phyloP scores from a whole-genome alignment of 2,329 filamentous ascomycete genomes.

The Aspergillus carbonarius region DNA sequence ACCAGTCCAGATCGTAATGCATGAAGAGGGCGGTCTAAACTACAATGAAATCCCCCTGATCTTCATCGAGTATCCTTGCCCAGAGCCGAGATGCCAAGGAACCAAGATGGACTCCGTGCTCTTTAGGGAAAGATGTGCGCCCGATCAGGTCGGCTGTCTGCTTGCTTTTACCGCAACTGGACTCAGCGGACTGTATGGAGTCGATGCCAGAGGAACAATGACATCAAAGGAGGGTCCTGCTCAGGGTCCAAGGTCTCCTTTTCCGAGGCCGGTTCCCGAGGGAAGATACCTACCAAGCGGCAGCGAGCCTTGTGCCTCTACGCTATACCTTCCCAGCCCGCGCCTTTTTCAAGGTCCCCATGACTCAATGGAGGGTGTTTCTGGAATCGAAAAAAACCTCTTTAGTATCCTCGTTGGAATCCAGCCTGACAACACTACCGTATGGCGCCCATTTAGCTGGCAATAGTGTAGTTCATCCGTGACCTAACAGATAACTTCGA shows the following conservation, averaged over 20 bases:
- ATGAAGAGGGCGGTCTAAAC: background rate
- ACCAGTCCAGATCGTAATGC: background rate
- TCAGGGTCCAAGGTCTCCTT: background rate
- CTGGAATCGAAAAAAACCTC: background rate
- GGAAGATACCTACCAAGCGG: background rate
- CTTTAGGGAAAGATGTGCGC: conserved; percentile 1
- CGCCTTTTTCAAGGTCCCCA: too few relatives aligned
- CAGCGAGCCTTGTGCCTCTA: background rate
- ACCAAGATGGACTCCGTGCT: background rate
- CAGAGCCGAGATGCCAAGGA: background rate
- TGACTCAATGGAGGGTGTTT: too few relatives aligned
- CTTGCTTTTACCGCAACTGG: conserved; percentile 1
- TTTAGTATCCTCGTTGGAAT: background rate
- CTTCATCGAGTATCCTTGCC: background rate
- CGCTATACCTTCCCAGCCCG: background rate
- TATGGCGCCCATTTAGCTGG: background rate
- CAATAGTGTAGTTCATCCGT: background rate
- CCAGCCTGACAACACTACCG: background rate
- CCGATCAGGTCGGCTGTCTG: background rate
- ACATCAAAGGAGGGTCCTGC: conserved; percentile 1
- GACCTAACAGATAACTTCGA: background rate
- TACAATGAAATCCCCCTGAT: background rate
- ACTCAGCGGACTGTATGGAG: background rate
- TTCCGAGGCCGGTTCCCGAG: conserved; percentile 1
- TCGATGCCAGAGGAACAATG: background rate